These are phyloP conservation scores for Quercus lobata DNA, from an alignment of 331 rosid genomes.

Conservation along the genomic window DNA sequence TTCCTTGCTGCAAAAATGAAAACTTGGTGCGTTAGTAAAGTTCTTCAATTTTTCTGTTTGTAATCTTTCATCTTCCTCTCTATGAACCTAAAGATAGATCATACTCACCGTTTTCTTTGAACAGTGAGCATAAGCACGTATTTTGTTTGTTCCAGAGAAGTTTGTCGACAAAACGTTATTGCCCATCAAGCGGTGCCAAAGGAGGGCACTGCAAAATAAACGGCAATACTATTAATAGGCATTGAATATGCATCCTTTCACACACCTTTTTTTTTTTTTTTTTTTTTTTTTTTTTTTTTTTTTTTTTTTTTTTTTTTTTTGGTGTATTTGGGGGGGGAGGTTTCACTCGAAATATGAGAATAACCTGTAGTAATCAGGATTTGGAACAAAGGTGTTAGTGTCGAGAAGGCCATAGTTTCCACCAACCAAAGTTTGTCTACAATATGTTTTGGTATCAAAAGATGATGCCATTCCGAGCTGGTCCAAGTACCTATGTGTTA, in stretches of 20 bases:
- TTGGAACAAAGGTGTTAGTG: slow-evolving; percentile 58
- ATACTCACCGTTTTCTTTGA: slow-evolving; percentile 78
- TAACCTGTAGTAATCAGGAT: slow-evolving; percentile 95
- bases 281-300: too few species aligned
- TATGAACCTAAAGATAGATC: neutral
- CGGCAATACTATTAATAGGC: neutral
- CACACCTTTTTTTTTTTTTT: too few species aligned
- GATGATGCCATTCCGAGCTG: slow-evolving; percentile 91
- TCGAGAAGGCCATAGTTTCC: slow-evolving; percentile 89
- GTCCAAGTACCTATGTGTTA: slow-evolving; percentile 61
- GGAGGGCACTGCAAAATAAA: slow-evolving; percentile 66
- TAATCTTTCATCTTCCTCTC: too few species aligned
- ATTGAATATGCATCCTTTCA: too few species aligned
- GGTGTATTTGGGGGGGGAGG: neutral
- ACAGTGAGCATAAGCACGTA: slow-evolving; percentile 84
- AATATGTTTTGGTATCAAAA: slow-evolving; percentile 74
- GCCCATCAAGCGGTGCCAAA: slow-evolving; percentile 94
- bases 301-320: fast-evolving
- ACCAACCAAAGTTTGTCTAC: slow-evolving; percentile 89
- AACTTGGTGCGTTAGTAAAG: neutral
- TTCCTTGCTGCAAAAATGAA: slow-evolving; percentile 58
- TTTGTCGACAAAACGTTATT: slow-evolving; percentile 51
- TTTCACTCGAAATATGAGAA: neutral
- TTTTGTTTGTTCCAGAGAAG: slow-evolving; percentile 59
- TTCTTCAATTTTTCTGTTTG: neutral